Evolutionary conservation across 2,329 filamentous ascomycete species (phyloP), one percentile per base, ranked within the genome.

Genomic region (Lachnellula occidentalis): DNA sequence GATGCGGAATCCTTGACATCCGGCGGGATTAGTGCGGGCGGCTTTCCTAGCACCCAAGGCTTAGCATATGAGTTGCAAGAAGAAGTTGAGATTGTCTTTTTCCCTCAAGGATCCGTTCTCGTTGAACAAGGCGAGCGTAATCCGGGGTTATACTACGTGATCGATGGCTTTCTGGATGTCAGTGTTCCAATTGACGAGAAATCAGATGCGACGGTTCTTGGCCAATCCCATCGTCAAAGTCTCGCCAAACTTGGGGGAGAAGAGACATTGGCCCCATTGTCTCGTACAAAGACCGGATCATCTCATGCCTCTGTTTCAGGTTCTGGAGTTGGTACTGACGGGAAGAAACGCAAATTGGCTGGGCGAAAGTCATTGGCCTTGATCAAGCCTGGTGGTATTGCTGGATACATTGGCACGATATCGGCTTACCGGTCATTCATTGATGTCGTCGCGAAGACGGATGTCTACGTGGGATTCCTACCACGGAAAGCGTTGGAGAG

Each of bases 91-190:
- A 96, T 99, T 61, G 94, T 99, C 5, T 97, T 89, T 73, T 99
- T 99, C 61, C 92, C 92, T 0, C 90, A 97, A 69, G 92, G 89
- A 2, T 92, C 94, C 1, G 88, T 99, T 0, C 78, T 99, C 15
- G 92, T 99, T 0, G 94, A 99, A 67, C 92, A 97, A 73, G 92
- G 94, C 9, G 94, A 99, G 70, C 82, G 94, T n/a, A 96, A 95
- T 63, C 94, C 94, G 0, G 94, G 94, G 0, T 71, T 99, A 0
- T 99, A 99, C 73, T 99, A 99, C 71, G 92, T 99, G 3, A 88
- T 99, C 48, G 94, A 99, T 69, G 94, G 94, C 0, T 99, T 99
- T 65, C 75, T 99, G 36, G 94, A 99, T 66, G 92, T 97, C 43
- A 91, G 90, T 58, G 86, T 95, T n/a, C 85, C 89, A 1, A 76